Evolutionary conservation across 2,329 filamentous ascomycete species (phyloP).

Genomic region (Coleophoma eucalyptorum): DNA sequence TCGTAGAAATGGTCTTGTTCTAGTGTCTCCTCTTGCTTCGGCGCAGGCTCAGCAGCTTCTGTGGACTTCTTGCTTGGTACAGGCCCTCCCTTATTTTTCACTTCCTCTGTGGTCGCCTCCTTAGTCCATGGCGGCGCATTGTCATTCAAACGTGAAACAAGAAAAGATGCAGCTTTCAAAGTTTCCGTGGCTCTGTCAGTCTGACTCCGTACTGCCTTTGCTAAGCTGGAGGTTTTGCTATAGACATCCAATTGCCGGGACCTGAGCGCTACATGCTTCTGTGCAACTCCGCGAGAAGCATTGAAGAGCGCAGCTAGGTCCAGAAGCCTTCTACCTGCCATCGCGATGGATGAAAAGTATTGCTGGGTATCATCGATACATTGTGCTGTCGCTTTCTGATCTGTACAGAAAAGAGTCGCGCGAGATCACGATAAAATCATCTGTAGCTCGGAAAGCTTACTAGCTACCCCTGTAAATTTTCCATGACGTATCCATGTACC

Average conservation of each 20-base stretch:
- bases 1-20: conserved; percentile 48
- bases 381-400: conserved; percentile 2
- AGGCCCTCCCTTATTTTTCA: conserved; percentile 14
- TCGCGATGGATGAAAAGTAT: conserved; percentile 19
- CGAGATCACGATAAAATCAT: not conserved
- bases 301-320: conserved; percentile 68
- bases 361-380: conserved; percentile 11
- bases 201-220: conserved; percentile 57
- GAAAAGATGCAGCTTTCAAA: conserved; percentile 53
- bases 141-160: conserved; percentile 55
- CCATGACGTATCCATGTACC: not conserved
- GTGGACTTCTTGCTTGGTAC: conserved; percentile 24
- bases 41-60: conserved; percentile 16
- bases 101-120: conserved; percentile 10
- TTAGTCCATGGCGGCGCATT: conserved; percentile 22
- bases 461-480: not conserved
- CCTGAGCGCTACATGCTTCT: conserved; percentile 57
- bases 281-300: conserved; percentile 65
- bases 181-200: conserved; percentile 59
- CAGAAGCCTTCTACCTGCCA: conserved; percentile 60
- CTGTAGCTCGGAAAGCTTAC: not conserved
- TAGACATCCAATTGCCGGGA: conserved; percentile 57
- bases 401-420: not conserved
- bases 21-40: conserved; percentile 30
- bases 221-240: conserved; percentile 60